Base-by-base conservation (phyloP, 768 basidiomycete species). In the Termitomyces sp. region DNA sequence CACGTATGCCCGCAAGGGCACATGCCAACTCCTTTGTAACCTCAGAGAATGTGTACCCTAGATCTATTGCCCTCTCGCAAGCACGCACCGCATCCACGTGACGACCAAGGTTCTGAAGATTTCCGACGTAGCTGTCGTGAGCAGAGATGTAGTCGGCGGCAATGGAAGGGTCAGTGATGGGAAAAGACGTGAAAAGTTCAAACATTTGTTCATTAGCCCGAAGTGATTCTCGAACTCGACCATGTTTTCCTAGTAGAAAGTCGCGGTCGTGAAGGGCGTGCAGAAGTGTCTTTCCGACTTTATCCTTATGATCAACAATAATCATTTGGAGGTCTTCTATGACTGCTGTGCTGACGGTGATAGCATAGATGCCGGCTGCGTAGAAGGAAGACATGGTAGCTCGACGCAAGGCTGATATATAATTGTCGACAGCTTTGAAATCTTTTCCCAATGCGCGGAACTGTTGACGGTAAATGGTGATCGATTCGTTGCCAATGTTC, bases 171-270 rank as follows among this genome's bases (percentile, higher is more conserved):
- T 54, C 52, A 7, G 37, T 54, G 39, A 55, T 55, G 8, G 58
- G 53, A 24, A 50, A 28, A 24, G 50, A 26, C n/a, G 53, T 20
- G 22, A 55, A 41, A 12, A 55, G 52, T 39, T 28, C 26, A 5
- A 50, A 18, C 7, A 54, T 24, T 41, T 54, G 44, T n/a, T 57
- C 60, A 13, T 48, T 33, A 10, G 42, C 31, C 37, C 26, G 39
- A 29, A 57, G 34, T 10, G 45, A 24, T 44, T 60, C 60, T 15
- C 56, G 60, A 50, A 57, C n/a, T 36, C 55, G 36, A 36, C 55
- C 55, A 41, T 60, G 45, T 24, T 57, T 57, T 12, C 51, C 51
- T 12, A 60, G 52, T 28, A 60, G 29, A 45, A 34, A 60, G 29
- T 57, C 56, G 5, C 33, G 51, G 26, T 57, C 46, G 31, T 42